Base-by-base conservation (phyloP, 2,329 filamentous ascomycete genomes). In the Ophiostoma piceae region DNA sequence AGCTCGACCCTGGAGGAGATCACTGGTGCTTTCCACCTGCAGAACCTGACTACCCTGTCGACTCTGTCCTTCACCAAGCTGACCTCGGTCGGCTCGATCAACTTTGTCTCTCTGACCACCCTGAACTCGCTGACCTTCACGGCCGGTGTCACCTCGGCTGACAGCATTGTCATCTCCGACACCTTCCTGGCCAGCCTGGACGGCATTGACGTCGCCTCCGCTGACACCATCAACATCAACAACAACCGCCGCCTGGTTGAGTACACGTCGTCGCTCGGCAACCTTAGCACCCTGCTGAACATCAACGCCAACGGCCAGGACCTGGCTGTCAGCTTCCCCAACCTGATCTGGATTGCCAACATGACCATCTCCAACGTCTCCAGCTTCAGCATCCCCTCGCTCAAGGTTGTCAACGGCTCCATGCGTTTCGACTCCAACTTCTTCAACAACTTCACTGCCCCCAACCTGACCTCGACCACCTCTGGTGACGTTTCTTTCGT, bases 381-480 rank as follows among this genome's bases (percentile, higher is more conserved):
- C 77, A 84, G 82, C 73, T 86, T 98, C 79, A 83, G 82, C 65
- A 84, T 93, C 57, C 92, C 94, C 60, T 88, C 89, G 29, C 87
- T 99, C 70, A 79, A 85, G 74, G 82, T 82, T 68, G 87, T 97
- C 76, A 92, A 90, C 79, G 88, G 90, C 77, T 92, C 92, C 71
- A 85, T 97, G 76, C 90, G 90, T 77, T 91, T 98, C 79, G 92
- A 92, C 82, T 89, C 87, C 77, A 94, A 94, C 87, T 86, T 84
- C 78, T 87, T 94, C 77, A 77, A 80, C 70, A 80, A 77, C 67
- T 85, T 92, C 78, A 74, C 77, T 57, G 87, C 88, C 68, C 86
- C 90, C 73, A 94, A 92, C 84, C 82, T 95, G 76, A 93, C 91
- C 72, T 76, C 80, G 41, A 85, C 92, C 71, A 84, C 85, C 68